Evolutionary conservation across 352 stramenopile genomes (phyloP), one percentile per base, ranked within the genome.

Genomic region (Globisporangium cylindrosporum): DNA sequence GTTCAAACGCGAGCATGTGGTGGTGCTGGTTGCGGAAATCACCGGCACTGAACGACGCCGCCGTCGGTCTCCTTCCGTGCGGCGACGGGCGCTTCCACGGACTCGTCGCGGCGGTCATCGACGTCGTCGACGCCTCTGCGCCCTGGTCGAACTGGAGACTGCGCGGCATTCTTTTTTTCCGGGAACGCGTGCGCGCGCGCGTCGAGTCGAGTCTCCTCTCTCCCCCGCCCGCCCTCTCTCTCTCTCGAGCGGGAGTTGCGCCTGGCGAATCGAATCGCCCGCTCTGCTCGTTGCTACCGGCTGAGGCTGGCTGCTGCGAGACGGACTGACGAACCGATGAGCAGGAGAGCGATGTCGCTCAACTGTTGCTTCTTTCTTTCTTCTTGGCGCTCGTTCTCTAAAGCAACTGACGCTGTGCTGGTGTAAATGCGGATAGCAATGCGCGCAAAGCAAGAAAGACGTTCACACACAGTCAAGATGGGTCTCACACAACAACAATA

Each of bases 11-110:
- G 41, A 69, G 54, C 41, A 64, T 49, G 55, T 58, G 46, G 27
- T 69, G 55, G 38, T 69, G 64, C 12, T 69, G 64, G 32, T 48
- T 59, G 41, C 53, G 64, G 20, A 43, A 63, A n/a, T 69, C 61
- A 22, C 66, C 53, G 68, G 68, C 71, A 70, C 69, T 46, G 68
- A 83, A 65, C 63, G 74, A 32, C 68, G 70, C 34, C 66, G 75
- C 72, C 20, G 38, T 56, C 6, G 64, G 64, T 32, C 64, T 46
- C 20, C 41, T 46, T 3, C 27, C 55, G 55, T 34, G 55, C 27
- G 12, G 41, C 1, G 29, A 27, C 5, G 43, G 43, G 20, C 20
- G 55, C 55, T 62, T 69, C 55, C 64, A 69, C n/a, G 64, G 64
- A 57, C 64, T 64, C 41, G 64, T 64, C 8, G 14, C 14, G 3